phyloP scores from a whole-genome alignment of 1,284 basidiomycete genomes.

The Microstroma glucosiphilum region DNA sequence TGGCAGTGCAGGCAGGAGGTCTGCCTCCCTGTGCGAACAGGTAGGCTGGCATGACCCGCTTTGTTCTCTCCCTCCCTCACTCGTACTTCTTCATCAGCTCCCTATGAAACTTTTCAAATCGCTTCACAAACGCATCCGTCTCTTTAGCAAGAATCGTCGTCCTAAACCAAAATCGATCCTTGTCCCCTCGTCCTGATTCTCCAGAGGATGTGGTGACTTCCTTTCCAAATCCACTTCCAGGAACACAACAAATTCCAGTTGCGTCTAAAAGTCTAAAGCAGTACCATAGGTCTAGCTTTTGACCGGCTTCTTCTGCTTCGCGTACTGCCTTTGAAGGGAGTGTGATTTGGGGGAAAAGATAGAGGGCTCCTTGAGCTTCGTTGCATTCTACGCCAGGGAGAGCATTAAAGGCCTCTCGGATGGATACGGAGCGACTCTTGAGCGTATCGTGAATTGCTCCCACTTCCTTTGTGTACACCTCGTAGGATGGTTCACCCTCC shows the following conservation, averaged over 20 bases:
- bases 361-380: constrained; percentile 69
- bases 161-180: constrained; percentile 38
- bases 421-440: constrained; percentile 28
- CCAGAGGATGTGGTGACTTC: constrained; percentile 17
- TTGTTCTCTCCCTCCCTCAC: background rate
- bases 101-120: constrained; percentile 42
- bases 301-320: constrained; percentile 25
- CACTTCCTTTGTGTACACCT: constrained; percentile 34
- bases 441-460: constrained; percentile 36
- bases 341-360: constrained; percentile 72
- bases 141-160: constrained; percentile 48
- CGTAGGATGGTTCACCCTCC: constrained; percentile 35
- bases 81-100: constrained; percentile 32
- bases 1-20: too few species aligned
- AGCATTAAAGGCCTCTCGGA: constrained; percentile 35
- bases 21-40: too few species aligned
- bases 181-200: background rate
- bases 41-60: too few species aligned
- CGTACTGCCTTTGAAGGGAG: constrained; percentile 53
- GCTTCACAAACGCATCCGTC: constrained; percentile 44
- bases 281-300: constrained; percentile 47
- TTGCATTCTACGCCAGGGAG: constrained; percentile 35
- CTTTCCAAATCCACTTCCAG: constrained; percentile 45
- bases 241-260: constrained; percentile 48
- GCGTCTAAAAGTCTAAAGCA: constrained; percentile 42